Evolutionary conservation across 1,284 basidiomycete genomes (phyloP).

Genomic region (Gomphus bonarii): DNA sequence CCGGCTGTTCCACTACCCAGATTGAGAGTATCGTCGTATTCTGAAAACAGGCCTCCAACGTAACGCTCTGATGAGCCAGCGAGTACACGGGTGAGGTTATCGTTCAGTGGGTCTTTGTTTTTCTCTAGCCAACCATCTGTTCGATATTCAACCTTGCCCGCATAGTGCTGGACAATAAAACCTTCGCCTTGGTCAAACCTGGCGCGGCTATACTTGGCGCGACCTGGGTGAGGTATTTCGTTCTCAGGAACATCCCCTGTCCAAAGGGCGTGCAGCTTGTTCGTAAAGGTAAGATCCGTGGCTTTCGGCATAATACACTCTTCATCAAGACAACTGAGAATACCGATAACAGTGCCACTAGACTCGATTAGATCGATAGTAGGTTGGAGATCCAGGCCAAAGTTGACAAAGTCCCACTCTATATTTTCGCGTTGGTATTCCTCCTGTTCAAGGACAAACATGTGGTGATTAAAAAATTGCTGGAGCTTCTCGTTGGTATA

Average conservation of each 20-base stretch:
- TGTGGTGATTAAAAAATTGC: conserved; percentile 99
- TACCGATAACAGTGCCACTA: conserved; percentile 67
- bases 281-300: conserved; percentile 89
- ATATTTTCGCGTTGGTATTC: conserved; percentile 97
- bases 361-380: conserved; percentile 98
- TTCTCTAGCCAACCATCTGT: conserved; percentile 98
- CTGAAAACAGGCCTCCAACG: conserved; percentile 73
- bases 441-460: conserved; percentile 99
- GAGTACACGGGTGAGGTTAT: conserved; percentile 88
- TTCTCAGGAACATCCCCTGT: conserved; percentile 33
- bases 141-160: conserved; percentile 92
- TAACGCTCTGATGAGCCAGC: conserved; percentile 78
- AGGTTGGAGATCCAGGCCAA: conserved; percentile 94
- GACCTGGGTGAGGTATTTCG: conserved; percentile 61
- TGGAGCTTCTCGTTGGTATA: conserved; percentile 97
- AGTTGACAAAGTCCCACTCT: conserved; percentile 98
- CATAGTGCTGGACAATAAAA: conserved; percentile 95
- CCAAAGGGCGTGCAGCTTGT: conserved; percentile 81
- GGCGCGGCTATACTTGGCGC: conserved; percentile 76
- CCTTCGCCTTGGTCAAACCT: conserved; percentile 75
- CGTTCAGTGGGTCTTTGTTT: conserved; percentile 99
- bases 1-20: conserved; percentile 38
- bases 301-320: conserved; percentile 99
- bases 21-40: conserved; percentile 31
- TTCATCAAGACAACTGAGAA: conserved; percentile 91